Base-by-base conservation (phyloP, 257 asterid genomes). In the Salvia rosmarinus region DNA sequence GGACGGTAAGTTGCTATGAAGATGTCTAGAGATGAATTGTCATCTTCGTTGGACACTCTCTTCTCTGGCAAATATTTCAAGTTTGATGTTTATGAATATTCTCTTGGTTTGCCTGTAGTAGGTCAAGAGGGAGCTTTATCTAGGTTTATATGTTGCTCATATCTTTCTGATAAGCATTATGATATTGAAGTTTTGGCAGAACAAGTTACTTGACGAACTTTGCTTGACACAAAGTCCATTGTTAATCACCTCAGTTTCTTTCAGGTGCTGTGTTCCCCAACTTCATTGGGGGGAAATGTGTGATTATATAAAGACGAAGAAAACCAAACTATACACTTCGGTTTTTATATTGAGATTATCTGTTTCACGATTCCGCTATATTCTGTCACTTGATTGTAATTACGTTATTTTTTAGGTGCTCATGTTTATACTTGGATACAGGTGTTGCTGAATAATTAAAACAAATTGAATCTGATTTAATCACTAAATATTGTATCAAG, bases 1-100 rank as follows among this genome's bases (percentile, higher is more conserved):
- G 98, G 88, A 95, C 99, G 74, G 99, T 94, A 80, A 80, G 93
- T 81, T 55, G 39, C 71, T 59, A 40, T 37, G 50, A 40, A 68
- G 77, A 55, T 49, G 10, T 8, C 40, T 73, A 55, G 67, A 61
- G 58, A 60, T 71, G 61, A 65, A 40, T 66, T 42, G n/a, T 52
- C 46, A 58, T 60, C 54, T 61, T 19, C 68, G 46, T 71, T 30
- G 56, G 71, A 54, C 61, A 30, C 52, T 58, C 50, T 50, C 30
- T 63, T 76, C 65, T 51, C 54, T 60, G 7, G 44, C 25, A 1
- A 47, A 30, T 61, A 51, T n/a, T 30, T 21, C 14, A 52, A 58
- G 56, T 44, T 50, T 34, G 50, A 49, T 56, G 39, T 56, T 12
- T 71, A 42, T 34, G 3, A 39, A 23, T 59, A 44, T 66, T 75